Evolutionary conservation across 768 basidiomycete species (phyloP), one percentile per base, ranked within the genome.

Genomic region (Lactifluus piperatus): DNA sequence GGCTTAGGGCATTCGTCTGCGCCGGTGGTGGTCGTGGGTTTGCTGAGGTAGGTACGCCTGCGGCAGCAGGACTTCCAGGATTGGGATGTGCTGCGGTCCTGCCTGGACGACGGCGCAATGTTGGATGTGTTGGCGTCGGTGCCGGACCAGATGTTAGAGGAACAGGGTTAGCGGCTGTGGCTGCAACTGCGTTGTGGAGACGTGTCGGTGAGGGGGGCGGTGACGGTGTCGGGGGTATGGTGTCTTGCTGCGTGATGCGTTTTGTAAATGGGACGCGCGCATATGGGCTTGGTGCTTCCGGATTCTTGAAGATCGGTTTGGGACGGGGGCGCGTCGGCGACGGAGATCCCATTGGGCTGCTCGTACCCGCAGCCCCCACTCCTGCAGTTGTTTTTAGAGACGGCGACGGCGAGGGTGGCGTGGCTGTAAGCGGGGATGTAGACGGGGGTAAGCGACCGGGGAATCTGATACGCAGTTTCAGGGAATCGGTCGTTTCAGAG

Each of bases 271-370:
- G 54, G 7, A 51, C 43, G 49, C 59, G 59, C 36, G 44, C 59
- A 27, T 60, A 43, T 13, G 54, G 59, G 11, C 59, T 47, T 16
- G 59, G 59, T 5, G 48, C 59, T 2, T 44, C 43, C 4, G 59
- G 52, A 34, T 60, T 45, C 34, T 47, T 60, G 49, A 60, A 60
- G 32, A 60, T 60, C 29, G 59, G 59, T 10, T 60, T 60, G 4
- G 59, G 59, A 8, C 59, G 59, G 8, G 59, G 59, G 20, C 59
- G 59, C 11, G 59, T 51, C 16, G 59, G 59, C 8, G 59, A 60
- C 1, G 58, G 46, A 0, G 58, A 9, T 2, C 27, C n/a, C 22
- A 43, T 56, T 30, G 50, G 41, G 34, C 32, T 52, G 34, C 44
- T 52, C 43, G 26, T 11, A 8, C 43, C 18, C 7, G 4, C 16